Conservation (phyloP, 441 rosid genomes). For the Erodium trifolium region DNA sequence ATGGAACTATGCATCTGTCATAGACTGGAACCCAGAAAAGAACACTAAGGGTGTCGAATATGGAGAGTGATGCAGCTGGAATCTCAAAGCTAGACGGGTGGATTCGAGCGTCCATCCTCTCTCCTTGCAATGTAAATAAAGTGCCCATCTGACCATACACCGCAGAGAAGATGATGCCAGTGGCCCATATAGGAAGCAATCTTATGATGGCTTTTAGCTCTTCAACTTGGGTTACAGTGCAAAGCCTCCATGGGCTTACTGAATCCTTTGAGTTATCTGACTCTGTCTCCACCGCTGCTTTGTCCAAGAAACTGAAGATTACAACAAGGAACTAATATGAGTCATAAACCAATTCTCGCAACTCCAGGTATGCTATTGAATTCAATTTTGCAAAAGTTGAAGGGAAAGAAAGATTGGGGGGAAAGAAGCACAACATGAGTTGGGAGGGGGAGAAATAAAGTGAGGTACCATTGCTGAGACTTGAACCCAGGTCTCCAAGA, state of each 20-base stretch:
- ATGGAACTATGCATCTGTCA: slow-evolving; percentile 60
- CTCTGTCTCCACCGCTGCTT: slow-evolving; percentile 80
- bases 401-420: too few relatives aligned
- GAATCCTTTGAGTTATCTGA: slow-evolving; percentile 41
- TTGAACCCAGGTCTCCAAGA: too few relatives aligned
- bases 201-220: slow-evolving; percentile 71
- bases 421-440: too few relatives aligned
- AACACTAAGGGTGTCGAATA: slow-evolving; percentile 78
- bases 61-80: slow-evolving; percentile 87
- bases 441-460: too few relatives aligned
- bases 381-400: too few relatives aligned
- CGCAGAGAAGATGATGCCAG: slow-evolving; percentile 72
- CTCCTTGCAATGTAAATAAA: slow-evolving; percentile 83
- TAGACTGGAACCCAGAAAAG: slow-evolving; percentile 86
- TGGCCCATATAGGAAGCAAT: slow-evolving; percentile 80
- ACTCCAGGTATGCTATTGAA: too few relatives aligned
- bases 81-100: slow-evolving; percentile 52
- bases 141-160: slow-evolving; percentile 84
- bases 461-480: too few relatives aligned
- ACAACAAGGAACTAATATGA: neutral
- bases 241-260: slow-evolving; percentile 62
- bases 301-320: slow-evolving; percentile 68
- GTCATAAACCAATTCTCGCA: neutral
- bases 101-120: slow-evolving; percentile 74
- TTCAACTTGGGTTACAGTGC: slow-evolving; percentile 87